Percentiles rank a stretch among this genome's conserved stretches.
phyloP scores from a whole-genome alignment of 2,329 filamentous ascomycete species.

The Mycosphaerelloides madeirae region DNA sequence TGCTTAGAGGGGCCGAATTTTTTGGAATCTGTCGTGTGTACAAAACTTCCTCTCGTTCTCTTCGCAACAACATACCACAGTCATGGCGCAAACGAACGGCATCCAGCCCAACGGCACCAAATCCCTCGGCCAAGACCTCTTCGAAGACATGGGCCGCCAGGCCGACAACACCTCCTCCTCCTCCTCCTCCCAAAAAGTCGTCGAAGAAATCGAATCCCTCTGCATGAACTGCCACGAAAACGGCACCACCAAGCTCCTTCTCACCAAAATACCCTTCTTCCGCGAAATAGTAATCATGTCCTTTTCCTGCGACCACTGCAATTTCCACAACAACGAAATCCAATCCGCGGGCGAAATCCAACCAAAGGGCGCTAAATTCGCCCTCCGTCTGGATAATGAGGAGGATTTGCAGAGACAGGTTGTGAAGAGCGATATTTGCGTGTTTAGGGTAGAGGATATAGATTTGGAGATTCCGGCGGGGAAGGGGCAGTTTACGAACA shows the following conservation, averaged over 20 bases:
- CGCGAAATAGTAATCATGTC: conserved; percentile 97
- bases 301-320: conserved; percentile 85
- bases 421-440: conserved; percentile 83
- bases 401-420: conserved; percentile 80
- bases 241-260: conserved; percentile 76
- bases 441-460: conserved; percentile 82
- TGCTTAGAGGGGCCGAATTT: too few species aligned
- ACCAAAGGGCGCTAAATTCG: conserved; percentile 78
- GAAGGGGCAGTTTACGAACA: conserved; percentile 84
- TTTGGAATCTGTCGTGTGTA: too few species aligned
- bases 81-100: neutral
- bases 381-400: conserved; percentile 67
- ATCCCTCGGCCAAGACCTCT: conserved; percentile 44
- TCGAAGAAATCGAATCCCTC: conserved; percentile 51
- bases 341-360: conserved; percentile 90
- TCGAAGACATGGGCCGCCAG: conserved; percentile 50
- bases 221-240: conserved; percentile 54
- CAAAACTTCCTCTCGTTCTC: too few species aligned
- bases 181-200: conserved; percentile 44
- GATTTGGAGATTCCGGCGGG: conserved; percentile 91
- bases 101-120: conserved; percentile 16
- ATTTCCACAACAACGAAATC: conserved; percentile 86
- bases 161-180: conserved; percentile 39
- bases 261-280: conserved; percentile 94
- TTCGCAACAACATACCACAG: neutral